Conservation (phyloP, 495 filamentous ascomycete genomes). For the Astrothelium subdiscretum region DNA sequence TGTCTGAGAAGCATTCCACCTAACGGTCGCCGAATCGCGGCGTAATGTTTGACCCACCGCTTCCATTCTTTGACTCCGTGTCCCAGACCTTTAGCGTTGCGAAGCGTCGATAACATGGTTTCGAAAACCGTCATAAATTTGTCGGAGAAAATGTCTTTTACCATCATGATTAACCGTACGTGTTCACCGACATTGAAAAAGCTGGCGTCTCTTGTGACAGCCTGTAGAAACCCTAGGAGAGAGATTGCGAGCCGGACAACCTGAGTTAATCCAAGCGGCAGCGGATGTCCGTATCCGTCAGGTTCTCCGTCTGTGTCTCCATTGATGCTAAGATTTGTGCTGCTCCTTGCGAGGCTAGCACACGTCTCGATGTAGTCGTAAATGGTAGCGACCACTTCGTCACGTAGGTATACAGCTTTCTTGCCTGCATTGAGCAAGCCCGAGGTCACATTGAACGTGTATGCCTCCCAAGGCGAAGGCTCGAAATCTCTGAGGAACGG, state of each 20-base stretch:
- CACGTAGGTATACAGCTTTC: conserved; percentile 52
- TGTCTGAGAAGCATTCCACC: conserved; percentile 87
- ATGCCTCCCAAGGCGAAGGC: conserved; percentile 80
- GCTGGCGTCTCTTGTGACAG: conserved; percentile 57
- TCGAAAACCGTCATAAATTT: conserved; percentile 74
- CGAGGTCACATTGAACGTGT: conserved; percentile 64
- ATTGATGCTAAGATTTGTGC: conserved; percentile 5
- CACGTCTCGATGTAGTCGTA: conserved; percentile 48
- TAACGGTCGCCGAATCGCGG: conserved; percentile 62
- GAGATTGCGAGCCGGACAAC: conserved; percentile 68
- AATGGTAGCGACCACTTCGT: conserved; percentile 47
- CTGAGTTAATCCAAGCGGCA: conserved; percentile 15
- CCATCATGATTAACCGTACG: conserved; percentile 51
- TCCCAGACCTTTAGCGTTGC: conserved; percentile 40
- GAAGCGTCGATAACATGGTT: conserved; percentile 74
- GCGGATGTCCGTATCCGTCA: conserved; percentile 49
- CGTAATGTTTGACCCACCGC: conserved; percentile 69
- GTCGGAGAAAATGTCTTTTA: conserved; percentile 67
- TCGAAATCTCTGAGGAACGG: conserved; percentile 71
- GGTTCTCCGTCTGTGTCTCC: conserved; percentile 39
- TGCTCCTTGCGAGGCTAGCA: conserved; percentile 37
- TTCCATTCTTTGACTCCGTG: conserved; percentile 65
- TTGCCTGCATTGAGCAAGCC: conserved; percentile 70
- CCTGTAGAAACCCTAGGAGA: conserved; percentile 76
- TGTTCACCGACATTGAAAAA: conserved; percentile 70